phyloP scores from a whole-genome alignment of 2,329 filamentous ascomycete genomes.

The Fusarium sp. region DNA sequence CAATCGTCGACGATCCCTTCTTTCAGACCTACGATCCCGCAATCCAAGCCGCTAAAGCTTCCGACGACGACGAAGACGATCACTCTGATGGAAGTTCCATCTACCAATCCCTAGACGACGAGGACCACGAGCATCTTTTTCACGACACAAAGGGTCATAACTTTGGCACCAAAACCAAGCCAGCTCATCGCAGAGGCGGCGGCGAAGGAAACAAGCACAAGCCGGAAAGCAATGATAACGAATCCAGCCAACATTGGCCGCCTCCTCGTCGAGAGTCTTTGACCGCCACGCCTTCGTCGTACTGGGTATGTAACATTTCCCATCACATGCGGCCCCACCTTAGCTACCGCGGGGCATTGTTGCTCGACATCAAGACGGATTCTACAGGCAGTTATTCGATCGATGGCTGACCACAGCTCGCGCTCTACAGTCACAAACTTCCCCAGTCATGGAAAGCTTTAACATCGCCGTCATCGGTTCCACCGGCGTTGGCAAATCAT shows the following conservation, averaged over 20 bases:
- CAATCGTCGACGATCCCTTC: slow-evolving; percentile 70
- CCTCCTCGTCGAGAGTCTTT: slow-evolving; percentile 66
- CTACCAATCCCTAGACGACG: slow-evolving; percentile 50
- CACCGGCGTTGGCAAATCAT: slow-evolving; percentile 77
- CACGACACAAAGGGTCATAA: slow-evolving; percentile 43
- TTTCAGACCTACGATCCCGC: slow-evolving; percentile 63
- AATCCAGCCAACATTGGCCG: slow-evolving; percentile 57
- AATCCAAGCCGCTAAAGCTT: slow-evolving; percentile 47
- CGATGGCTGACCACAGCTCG: slow-evolving; percentile 47
- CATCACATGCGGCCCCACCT: slow-evolving; percentile 43
- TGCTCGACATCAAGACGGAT: slow-evolving; percentile 10
- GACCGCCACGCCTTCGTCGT: slow-evolving; percentile 57
- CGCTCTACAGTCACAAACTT: slow-evolving; percentile 52
- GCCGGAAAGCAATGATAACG: slow-evolving; percentile 49
- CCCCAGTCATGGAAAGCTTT: slow-evolving; percentile 69
- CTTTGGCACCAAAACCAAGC: slow-evolving; percentile 16
- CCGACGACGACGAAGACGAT: slow-evolving; percentile 43
- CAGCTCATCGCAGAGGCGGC: slow-evolving; percentile 27
- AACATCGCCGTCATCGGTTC: slow-evolving; percentile 78
- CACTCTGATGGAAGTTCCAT: slow-evolving; percentile 46
- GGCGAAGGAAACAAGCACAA: slow-evolving; percentile 38
- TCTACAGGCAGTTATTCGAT: slow-evolving; percentile 34
- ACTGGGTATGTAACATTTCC: slow-evolving; percentile 56
- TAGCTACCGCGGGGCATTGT: slow-evolving; percentile 46
- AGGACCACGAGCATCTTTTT: slow-evolving; percentile 53